These are phyloP conservation scores for Raffaelea albimanens DNA, from an alignment of 2,329 filamentous ascomycete species.

Conservation along the genomic window DNA sequence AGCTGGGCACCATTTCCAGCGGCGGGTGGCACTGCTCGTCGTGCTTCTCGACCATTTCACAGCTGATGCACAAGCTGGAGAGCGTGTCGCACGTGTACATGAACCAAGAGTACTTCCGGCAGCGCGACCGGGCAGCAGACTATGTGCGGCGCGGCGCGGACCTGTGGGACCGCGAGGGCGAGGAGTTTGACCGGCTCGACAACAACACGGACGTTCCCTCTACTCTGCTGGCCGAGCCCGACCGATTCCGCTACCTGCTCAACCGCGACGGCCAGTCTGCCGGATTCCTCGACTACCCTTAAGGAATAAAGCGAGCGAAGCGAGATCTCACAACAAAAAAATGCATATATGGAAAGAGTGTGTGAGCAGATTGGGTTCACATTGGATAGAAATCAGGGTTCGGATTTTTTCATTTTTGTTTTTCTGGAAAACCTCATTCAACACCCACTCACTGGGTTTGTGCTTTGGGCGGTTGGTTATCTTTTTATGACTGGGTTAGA, in stretches of 20 bases:
- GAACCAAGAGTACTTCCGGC: conserved; percentile 38
- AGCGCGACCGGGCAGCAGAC: conserved; percentile 37
- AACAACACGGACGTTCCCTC: conserved; percentile 42
- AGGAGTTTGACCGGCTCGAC: conserved; percentile 39
- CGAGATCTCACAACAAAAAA: background rate
- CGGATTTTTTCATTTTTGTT: too few relatives aligned
- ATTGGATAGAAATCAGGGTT: too few relatives aligned
- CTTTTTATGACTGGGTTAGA: too few relatives aligned
- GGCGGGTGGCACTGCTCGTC: conserved; percentile 54
- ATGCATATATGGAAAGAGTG: too few relatives aligned
- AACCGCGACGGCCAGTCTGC: conserved; percentile 35
- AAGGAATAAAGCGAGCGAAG: too few relatives aligned
- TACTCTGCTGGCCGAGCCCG: conserved; percentile 30
- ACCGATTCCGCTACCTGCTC: conserved; percentile 35
- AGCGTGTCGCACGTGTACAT: conserved; percentile 46
- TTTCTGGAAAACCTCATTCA: too few relatives aligned
- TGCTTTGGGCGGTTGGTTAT: too few relatives aligned
- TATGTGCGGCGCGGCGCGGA: conserved; percentile 43
- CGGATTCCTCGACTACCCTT: conserved; percentile 37
- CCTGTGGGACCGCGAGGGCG: conserved; percentile 39
- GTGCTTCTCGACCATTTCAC: conserved; percentile 47
- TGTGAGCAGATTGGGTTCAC: too few relatives aligned
- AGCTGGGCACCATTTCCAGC: conserved; percentile 35
- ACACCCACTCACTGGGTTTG: too few relatives aligned
- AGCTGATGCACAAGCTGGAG: conserved; percentile 46